Evolutionary conservation across 2,329 filamentous ascomycete species (phyloP).

Genomic region (Lachnellula hyalina): DNA sequence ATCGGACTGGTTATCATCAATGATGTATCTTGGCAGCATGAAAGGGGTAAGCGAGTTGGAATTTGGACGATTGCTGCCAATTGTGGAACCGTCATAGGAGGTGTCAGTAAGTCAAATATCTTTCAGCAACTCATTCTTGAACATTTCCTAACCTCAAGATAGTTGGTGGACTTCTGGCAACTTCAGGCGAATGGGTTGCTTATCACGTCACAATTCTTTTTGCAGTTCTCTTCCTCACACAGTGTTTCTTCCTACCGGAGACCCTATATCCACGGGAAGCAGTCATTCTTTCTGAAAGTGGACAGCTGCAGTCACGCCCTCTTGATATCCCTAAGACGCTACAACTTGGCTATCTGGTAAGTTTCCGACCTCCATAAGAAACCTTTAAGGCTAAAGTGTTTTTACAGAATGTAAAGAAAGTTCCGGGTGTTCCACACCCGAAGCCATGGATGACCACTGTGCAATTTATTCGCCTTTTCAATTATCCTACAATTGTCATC

Average conservation of each 20-base stretch:
- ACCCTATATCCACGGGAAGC: too few species aligned
- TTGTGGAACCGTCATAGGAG: constrained; percentile 44
- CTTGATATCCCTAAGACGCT: too few species aligned
- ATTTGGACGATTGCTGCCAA: constrained; percentile 54
- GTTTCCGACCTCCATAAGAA: too few species aligned
- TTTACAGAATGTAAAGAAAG: too few species aligned
- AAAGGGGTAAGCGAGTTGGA: constrained; percentile 49
- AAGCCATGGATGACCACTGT: too few species aligned
- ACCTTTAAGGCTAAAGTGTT: too few species aligned
- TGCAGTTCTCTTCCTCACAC: constrained; percentile 40
- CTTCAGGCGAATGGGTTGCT: constrained; percentile 47
- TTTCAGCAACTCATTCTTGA: too few species aligned
- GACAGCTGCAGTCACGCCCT: too few species aligned
- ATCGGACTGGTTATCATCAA: constrained; percentile 35
- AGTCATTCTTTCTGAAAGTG: too few species aligned
- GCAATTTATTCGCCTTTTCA: constrained; percentile 33
- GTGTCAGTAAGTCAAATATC: constrained; percentile 34
- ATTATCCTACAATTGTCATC: constrained; percentile 40
- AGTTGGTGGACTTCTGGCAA: constrained; percentile 47
- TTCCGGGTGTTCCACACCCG: too few species aligned
- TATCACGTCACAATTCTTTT: constrained; percentile 52
- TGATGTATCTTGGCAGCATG: constrained; percentile 52
- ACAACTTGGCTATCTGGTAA: too few species aligned
- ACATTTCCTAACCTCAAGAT: background rate
- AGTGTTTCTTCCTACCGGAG: constrained; percentile 31